phyloP scores from a whole-genome alignment of 176 grass and related monocot genomes.

The Carex kokanica region DNA sequence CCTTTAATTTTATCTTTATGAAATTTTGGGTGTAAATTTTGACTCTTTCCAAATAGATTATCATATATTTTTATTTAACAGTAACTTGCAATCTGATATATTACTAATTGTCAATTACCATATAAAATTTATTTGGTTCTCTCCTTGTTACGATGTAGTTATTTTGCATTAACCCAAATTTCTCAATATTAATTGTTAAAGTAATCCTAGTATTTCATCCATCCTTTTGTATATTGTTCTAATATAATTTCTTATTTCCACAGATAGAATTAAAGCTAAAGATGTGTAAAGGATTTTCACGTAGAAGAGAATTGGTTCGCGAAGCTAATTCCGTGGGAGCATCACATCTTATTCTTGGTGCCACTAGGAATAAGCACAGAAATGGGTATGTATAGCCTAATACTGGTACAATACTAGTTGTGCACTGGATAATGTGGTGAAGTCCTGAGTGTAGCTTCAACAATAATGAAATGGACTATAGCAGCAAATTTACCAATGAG shows the following conservation, averaged over 20 bases:
- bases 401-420: background rate
- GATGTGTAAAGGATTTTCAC: constrained; percentile 82
- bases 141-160: no score
- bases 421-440: background rate
- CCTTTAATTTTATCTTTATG: background rate
- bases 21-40: background rate
- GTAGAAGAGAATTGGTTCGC: constrained; percentile 62
- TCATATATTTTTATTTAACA: background rate
- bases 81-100: background rate
- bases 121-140: background rate
- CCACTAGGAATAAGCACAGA: constrained; percentile 45
- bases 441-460: background rate
- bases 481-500: background rate
- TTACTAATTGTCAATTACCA: background rate
- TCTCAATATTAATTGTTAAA: background rate
- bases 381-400: constrained; percentile 41
- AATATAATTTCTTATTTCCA: background rate
- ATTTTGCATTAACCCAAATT: no score
- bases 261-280: constrained; percentile 94
- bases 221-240: background rate
- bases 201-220: background rate
- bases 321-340: constrained; percentile 61
- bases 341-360: constrained; percentile 69
- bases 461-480: background rate
- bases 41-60: background rate